Percentiles rank a stretch among this genome's conserved stretches.
phyloP scores from a whole-genome alignment of 768 basidiomycete species.

The Termitomyces sp. region DNA sequence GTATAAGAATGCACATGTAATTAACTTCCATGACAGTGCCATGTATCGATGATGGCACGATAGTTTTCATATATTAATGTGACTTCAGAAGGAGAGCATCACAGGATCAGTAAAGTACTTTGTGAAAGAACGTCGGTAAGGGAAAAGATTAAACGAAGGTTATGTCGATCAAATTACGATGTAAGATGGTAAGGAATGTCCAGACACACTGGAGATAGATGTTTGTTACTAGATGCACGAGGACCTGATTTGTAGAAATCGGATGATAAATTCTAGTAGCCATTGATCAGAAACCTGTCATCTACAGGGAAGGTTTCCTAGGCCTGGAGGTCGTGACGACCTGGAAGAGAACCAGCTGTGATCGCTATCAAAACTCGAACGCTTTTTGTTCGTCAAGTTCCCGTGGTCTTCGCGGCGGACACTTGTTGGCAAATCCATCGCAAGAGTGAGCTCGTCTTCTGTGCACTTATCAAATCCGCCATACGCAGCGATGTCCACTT shows the following conservation, averaged over 20 bases:
- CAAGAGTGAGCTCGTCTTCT: constrained; percentile 38
- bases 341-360: constrained; percentile 9
- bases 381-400: constrained; percentile 4
- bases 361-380: constrained; percentile 4
- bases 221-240: neutral
- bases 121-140: neutral
- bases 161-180: neutral
- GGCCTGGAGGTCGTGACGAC: constrained; percentile 2
- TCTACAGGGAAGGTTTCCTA: constrained; percentile 2
- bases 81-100: neutral
- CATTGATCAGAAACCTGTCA: neutral
- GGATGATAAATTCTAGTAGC: neutral
- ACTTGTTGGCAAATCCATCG: constrained; percentile 33
- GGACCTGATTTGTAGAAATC: neutral
- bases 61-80: neutral
- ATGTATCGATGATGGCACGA: neutral
- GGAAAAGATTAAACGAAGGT: neutral
- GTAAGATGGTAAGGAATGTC: neutral
- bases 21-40: neutral
- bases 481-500: constrained; percentile 13
- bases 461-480: constrained; percentile 14
- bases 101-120: neutral
- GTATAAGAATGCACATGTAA: neutral
- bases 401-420: constrained; percentile 10
- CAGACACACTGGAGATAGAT: too few relatives aligned